Evolutionary conservation across 75 land plant genomes (phyloP), one percentile per base, ranked within the genome.

Genomic region (Pinus albicaulis): DNA sequence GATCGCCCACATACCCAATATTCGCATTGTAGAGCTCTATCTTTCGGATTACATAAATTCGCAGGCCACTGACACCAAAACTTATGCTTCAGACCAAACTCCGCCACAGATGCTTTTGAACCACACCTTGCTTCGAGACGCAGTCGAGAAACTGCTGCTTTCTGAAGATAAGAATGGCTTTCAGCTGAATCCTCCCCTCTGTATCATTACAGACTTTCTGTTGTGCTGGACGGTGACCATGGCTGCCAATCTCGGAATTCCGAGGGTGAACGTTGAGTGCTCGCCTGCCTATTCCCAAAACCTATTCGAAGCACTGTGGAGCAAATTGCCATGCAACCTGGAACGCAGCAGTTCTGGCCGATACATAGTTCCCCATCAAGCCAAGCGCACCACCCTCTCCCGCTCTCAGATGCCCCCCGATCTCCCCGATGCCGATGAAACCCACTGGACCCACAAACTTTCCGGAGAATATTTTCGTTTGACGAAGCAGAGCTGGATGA

Each of bases 401-500:
- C 70, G 48, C 1, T 20, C 8, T 14, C 70, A 66, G 3, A 28
- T 66, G 8, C 22, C 20, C 22, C 70, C 70, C 3, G 70, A 66
- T 20, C 48, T 66, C n/a, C 70, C 41, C 38, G 70, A 66, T 38
- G 44, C 70, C 3, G 38, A 38, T 38, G 0, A 19, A 3, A 44
- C 34, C 11, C 34, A 19, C 70, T 38, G 22, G 12, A 38, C 2
- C 1, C 3, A 66, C 3, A 38, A 66, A n/a, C 20, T 66, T n/a
- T 34, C 22, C 44, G 3, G 2, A 44, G n/a, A 44, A 11, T 44
- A 66, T 7, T 34, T 38, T 20, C 70, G 10, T 20, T n/a, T 38
- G 48, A 66, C 17, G 4, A 65, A 65, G 16, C n/a, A 31, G 20
- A 65, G 69, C 44, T 65, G 69, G 69, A 31, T 36, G 69, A 65